Evolutionary conservation across 2,329 filamentous ascomycete genomes (phyloP).

Genomic region (Colletotrichum musicola): DNA sequence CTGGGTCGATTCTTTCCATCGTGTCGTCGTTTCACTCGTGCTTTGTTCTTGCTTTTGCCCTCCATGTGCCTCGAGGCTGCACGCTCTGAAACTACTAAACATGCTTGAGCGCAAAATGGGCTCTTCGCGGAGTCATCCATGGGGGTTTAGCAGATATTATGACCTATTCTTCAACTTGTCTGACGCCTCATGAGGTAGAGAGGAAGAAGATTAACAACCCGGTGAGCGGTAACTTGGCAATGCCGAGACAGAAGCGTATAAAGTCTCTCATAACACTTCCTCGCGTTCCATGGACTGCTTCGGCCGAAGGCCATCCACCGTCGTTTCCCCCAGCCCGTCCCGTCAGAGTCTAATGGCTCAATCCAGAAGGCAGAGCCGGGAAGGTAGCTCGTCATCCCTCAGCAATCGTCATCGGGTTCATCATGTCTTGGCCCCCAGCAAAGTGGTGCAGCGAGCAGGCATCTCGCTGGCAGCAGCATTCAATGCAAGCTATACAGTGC

Average conservation of each 20-base stretch:
- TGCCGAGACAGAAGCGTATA: background rate
- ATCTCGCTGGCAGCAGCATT: constrained; percentile 29
- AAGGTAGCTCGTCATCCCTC: background rate
- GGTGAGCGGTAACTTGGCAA: background rate
- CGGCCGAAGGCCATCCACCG: background rate
- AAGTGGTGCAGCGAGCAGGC: constrained; percentile 29
- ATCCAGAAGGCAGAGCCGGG: constrained; percentile 27
- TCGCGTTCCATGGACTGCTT: background rate
- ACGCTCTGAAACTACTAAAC: constrained; percentile 8
- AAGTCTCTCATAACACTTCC: background rate
- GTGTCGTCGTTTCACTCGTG: too few relatives aligned
- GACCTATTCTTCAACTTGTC: constrained; percentile 18
- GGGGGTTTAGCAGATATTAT: constrained; percentile 9
- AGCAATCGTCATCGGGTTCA: constrained; percentile 3
- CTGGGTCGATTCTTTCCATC: too few relatives aligned
- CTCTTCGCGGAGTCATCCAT: background rate
- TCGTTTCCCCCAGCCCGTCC: background rate
- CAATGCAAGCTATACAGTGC: constrained; percentile 25
- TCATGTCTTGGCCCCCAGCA: constrained; percentile 5
- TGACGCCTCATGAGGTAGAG: constrained; percentile 4
- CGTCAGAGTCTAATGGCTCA: constrained; percentile 11
- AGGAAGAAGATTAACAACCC: constrained; percentile 4
- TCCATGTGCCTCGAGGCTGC: background rate
- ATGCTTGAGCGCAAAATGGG: background rate
- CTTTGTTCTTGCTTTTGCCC: too few relatives aligned